A percentile compares a stretch with the other conserved stretches of the same genome.
These are phyloP conservation scores for Gracilaria caudata DNA, from an alignment of 23 red algal species.

Conservation along the genomic window DNA sequence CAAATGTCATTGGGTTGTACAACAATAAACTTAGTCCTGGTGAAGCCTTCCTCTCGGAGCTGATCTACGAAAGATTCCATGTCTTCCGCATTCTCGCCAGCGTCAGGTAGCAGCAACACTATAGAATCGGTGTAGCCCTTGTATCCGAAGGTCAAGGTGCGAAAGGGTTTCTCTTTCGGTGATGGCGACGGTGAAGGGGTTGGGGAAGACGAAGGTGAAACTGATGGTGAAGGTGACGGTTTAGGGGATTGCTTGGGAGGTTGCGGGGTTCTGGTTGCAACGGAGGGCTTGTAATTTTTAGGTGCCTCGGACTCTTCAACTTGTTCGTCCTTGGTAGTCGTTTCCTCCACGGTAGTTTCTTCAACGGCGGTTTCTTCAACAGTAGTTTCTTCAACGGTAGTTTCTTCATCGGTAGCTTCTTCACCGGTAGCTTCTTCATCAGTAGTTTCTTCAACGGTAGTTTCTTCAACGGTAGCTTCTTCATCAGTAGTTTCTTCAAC, in stretches of 20 bases:
- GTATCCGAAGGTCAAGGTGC: conserved; percentile 1
- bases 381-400: not conserved
- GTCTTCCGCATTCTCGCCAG: not conserved
- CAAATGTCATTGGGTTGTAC: not conserved
- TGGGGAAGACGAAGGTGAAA: not conserved
- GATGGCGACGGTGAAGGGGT: conserved; percentile 13
- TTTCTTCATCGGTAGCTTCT: too few species aligned
- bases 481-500: not conserved
- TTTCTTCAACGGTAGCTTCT: not conserved
- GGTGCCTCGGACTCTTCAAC: not conserved
- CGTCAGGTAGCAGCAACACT: not conserved
- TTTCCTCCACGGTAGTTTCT: not conserved
- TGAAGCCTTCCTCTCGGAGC: conserved; percentile 26
- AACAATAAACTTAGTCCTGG: conserved; percentile 5
- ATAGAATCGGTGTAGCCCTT: conserved; percentile 26
- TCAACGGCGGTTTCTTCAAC: not conserved
- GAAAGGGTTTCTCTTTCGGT: not conserved
- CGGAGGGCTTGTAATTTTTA: not conserved
- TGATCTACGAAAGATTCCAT: conserved; percentile 24
- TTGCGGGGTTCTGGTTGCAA: not conserved
- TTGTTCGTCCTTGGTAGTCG: not conserved
- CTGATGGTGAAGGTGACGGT: not conserved
- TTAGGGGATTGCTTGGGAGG: not conserved
- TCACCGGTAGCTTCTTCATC: too few species aligned
- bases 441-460: not conserved